Evolutionary conservation across 805 yeast species (phyloP).

Genomic region (Starmerella asiatica): DNA sequence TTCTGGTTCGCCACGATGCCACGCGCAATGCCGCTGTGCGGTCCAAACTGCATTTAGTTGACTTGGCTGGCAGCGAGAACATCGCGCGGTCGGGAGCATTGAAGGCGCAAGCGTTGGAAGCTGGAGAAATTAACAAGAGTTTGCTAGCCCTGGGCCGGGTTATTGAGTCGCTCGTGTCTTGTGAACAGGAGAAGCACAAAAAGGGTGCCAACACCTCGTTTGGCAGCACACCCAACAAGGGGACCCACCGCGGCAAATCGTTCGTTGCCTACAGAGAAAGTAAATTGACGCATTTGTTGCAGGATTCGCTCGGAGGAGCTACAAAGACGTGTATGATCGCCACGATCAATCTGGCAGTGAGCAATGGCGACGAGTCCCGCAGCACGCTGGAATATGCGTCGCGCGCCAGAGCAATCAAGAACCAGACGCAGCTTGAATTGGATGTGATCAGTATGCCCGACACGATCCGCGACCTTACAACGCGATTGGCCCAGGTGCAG

Average conservation of each 20-base stretch:
- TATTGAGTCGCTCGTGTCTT: conserved; percentile 32
- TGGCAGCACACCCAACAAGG: background rate
- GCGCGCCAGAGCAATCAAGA: conserved; percentile 68
- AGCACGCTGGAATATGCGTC: conserved; percentile 81
- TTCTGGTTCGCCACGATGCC: conserved; percentile 34
- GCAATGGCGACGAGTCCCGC: conserved; percentile 65
- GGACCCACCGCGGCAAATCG: background rate
- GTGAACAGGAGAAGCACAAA: conserved; percentile 26
- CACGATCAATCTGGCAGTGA: conserved; percentile 69
- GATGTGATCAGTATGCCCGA: conserved; percentile 43
- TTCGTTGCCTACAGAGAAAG: conserved; percentile 78
- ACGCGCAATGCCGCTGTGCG: conserved; percentile 37
- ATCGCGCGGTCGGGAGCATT: conserved; percentile 77
- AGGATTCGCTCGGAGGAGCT: conserved; percentile 76
- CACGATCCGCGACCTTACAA: conserved; percentile 39
- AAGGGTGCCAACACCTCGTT: background rate
- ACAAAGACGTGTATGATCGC: conserved; percentile 81
- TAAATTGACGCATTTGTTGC: conserved; percentile 61
- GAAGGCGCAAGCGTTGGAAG: conserved; percentile 78
- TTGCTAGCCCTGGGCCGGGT: conserved; percentile 79
- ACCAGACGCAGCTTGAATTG: conserved; percentile 54
- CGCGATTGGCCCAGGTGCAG: conserved; percentile 43
- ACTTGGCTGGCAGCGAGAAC: conserved; percentile 91
- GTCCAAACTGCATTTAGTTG: conserved; percentile 71
- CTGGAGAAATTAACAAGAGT: conserved; percentile 85